Evolutionary conservation across 2,329 filamentous ascomycete species (phyloP).

Genomic region (Colletotrichum horii): DNA sequence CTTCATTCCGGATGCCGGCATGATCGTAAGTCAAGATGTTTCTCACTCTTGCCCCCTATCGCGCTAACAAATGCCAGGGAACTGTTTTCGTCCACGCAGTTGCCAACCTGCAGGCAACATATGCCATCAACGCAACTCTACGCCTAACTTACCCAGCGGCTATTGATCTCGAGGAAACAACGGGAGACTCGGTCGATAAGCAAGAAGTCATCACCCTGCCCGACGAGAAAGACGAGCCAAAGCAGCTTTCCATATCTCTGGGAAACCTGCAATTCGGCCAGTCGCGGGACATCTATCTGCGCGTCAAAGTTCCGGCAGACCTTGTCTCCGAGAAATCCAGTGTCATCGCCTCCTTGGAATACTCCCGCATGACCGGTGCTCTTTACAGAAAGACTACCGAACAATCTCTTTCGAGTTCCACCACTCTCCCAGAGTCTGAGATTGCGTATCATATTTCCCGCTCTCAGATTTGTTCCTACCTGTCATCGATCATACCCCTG

Average conservation of each 20-base stretch:
- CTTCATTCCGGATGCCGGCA: constrained; percentile 66
- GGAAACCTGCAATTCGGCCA: constrained; percentile 67
- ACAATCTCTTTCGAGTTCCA: constrained; percentile 23
- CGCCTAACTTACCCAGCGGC: constrained; percentile 41
- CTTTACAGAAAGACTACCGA: neutral
- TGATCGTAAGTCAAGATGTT: constrained; percentile 49
- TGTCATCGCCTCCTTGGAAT: constrained; percentile 22
- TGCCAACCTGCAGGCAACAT: constrained; percentile 65
- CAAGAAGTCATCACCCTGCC: constrained; percentile 26
- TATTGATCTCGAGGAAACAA: constrained; percentile 43
- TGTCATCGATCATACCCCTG: constrained; percentile 50
- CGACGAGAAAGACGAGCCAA: constrained; percentile 7
- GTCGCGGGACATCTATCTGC: constrained; percentile 59
- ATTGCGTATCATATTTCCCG: constrained; percentile 59
- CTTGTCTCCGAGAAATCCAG: neutral
- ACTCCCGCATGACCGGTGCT: constrained; percentile 24
- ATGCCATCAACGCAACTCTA: constrained; percentile 52
- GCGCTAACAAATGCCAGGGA: constrained; percentile 36
- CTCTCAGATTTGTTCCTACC: constrained; percentile 52
- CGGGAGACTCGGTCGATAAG: constrained; percentile 43
- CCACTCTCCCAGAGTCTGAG: constrained; percentile 34
- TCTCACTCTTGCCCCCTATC: accelerated
- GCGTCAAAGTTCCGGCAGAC: constrained; percentile 28
- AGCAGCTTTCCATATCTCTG: constrained; percentile 42
- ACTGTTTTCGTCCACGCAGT: constrained; percentile 68